These are phyloP conservation scores for Barnettozyma vustinii DNA, from an alignment of 805 yeast species.

Conservation along the genomic window DNA sequence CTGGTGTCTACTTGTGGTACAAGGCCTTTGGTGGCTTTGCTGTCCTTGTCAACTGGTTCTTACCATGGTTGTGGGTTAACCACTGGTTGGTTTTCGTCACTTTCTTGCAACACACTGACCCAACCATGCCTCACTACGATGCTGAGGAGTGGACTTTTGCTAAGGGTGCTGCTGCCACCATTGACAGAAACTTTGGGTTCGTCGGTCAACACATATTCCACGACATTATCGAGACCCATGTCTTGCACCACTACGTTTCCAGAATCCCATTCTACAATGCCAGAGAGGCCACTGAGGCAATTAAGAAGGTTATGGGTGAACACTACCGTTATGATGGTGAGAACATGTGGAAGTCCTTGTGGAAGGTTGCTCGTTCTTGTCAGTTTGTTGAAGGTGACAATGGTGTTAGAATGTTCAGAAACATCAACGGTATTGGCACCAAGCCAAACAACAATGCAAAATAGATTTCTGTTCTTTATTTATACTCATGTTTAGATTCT, in stretches of 20 bases:
- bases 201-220: conserved; percentile 71
- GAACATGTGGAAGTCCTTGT: conserved; percentile 51
- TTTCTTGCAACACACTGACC: conserved; percentile 57
- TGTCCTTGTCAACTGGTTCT: conserved; percentile 48
- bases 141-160: conserved; percentile 57
- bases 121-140: conserved; percentile 54
- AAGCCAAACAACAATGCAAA: conserved; percentile 21
- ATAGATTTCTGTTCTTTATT: not conserved
- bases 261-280: conserved; percentile 87
- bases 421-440: conserved; percentile 41
- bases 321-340: conserved; percentile 62
- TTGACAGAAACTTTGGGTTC: conserved; percentile 57
- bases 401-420: conserved; percentile 66
- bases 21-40: conserved; percentile 42
- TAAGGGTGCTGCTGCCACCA: conserved; percentile 62
- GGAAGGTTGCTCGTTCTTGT: conserved; percentile 58
- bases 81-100: conserved; percentile 65
- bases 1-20: conserved; percentile 48
- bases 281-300: conserved; percentile 69
- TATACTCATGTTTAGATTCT: not conserved
- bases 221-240: conserved; percentile 89
- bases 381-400: conserved; percentile 66
- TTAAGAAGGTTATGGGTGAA: conserved; percentile 79
- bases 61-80: conserved; percentile 56
- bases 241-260: conserved; percentile 77